These are phyloP conservation scores for Penicillium concentricum DNA, from an alignment of 2,329 filamentous ascomycete genomes.

Conservation along the genomic window DNA sequence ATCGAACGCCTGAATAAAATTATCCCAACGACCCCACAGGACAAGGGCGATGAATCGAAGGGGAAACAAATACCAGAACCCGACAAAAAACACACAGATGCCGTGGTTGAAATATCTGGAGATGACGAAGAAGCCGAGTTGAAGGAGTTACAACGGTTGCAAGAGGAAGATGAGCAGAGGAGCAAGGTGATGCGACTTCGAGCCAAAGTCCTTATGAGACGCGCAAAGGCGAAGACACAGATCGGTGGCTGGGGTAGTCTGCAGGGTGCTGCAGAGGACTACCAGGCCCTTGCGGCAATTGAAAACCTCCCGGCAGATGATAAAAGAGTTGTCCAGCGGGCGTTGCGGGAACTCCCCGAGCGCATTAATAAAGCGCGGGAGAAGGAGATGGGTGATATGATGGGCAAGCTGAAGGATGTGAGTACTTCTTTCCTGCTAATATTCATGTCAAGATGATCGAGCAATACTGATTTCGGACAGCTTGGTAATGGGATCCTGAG, in stretches of 20 bases:
- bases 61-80: conserved; percentile 13
- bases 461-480: conserved; percentile 33
- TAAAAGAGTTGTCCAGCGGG: conserved; percentile 63
- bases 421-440: conserved; percentile 31
- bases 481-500: conserved; percentile 88
- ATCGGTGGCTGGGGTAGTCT: conserved; percentile 76
- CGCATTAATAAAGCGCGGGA: conserved; percentile 76
- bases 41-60: conserved; percentile 21
- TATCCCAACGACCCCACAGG: conserved; percentile 41
- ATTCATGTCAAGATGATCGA: not conserved
- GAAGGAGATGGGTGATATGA: conserved; percentile 91
- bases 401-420: conserved; percentile 86
- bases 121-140: conserved; percentile 41
- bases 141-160: conserved; percentile 44
- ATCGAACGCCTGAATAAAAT: conserved; percentile 70
- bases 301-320: conserved; percentile 66
- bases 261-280: conserved; percentile 76
- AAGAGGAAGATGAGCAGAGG: conserved; percentile 47
- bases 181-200: conserved; percentile 74
- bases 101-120: conserved; percentile 53
- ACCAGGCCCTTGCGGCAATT: conserved; percentile 63
- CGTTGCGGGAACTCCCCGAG: conserved; percentile 65
- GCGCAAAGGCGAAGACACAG: conserved; percentile 70
- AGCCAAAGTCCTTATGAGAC: conserved; percentile 77
- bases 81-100: conserved; percentile 17